A percentile compares a stretch with the other conserved stretches of the same genome.
phyloP scores from a whole-genome alignment of 202 grass and related monocot genomes.

The Hordeum pubiflorum region DNA sequence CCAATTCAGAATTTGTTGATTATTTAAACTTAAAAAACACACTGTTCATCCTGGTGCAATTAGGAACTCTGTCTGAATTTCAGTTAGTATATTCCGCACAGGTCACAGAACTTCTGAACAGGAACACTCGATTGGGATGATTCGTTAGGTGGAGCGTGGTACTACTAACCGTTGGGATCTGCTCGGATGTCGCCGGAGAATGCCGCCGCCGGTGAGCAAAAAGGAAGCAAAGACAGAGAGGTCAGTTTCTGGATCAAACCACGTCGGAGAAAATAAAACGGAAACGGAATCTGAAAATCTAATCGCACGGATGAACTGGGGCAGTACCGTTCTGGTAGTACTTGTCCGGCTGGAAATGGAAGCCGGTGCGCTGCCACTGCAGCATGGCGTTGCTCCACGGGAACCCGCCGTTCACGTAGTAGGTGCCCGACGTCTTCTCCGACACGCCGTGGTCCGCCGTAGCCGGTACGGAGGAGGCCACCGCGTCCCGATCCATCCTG shows the following conservation, averaged over 20 bases:
- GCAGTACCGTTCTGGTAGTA: not conserved
- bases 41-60: too few species aligned
- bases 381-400: slow-evolving; percentile 11
- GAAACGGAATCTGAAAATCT: too few species aligned
- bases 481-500: not conserved
- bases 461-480: not conserved
- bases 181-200: too few species aligned
- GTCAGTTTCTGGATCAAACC: not conserved
- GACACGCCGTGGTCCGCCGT: not conserved
- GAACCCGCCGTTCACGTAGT: not conserved
- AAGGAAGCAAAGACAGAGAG: too few species aligned
- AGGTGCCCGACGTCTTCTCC: not conserved
- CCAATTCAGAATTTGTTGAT: too few species aligned
- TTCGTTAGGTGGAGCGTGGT: too few species aligned
- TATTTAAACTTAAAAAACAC: too few species aligned
- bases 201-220: not conserved
- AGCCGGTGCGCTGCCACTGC: slow-evolving; percentile 4
- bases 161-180: not conserved
- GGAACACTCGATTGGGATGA: too few species aligned
- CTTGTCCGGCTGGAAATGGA: not conserved
- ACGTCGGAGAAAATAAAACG: not conserved
- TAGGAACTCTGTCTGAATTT: too few species aligned
- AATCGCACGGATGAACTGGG: too few species aligned
- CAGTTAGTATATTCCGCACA: too few species aligned
- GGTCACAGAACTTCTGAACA: too few species aligned